Conservation (phyloP, 2,329 filamentous ascomycete genomes). For the Apiospora kogelbergensis region DNA sequence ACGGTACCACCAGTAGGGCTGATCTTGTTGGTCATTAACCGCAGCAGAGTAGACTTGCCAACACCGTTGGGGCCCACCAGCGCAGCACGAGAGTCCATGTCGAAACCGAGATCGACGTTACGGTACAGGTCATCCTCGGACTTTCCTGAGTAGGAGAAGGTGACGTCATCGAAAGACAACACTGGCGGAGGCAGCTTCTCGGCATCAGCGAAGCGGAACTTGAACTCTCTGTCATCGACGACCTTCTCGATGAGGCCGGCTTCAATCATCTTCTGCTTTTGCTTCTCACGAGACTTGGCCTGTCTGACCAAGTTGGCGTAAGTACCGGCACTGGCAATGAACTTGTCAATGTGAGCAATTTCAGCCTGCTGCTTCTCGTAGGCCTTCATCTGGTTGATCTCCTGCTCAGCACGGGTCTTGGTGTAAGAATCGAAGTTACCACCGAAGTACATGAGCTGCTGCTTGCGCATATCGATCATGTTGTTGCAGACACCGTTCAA, state of each 20-base stretch:
- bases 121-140: constrained; percentile 90
- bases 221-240: constrained; percentile 81
- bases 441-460: constrained; percentile 93
- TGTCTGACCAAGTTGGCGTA: constrained; percentile 99
- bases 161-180: constrained; percentile 93
- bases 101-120: constrained; percentile 95
- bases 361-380: constrained; percentile 99
- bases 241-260: constrained; percentile 98
- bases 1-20: constrained; percentile 80
- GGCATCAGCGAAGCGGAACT: constrained; percentile 96
- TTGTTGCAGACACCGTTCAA: constrained; percentile 96
- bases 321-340: constrained; percentile 98
- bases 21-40: constrained; percentile 94
- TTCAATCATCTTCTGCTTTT: constrained; percentile 99
- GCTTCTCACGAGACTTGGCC: constrained; percentile 99
- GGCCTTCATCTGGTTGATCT: constrained; percentile 98
- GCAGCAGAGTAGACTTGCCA: constrained; percentile 94
- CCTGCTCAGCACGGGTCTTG: constrained; percentile 92
- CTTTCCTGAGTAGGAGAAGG: constrained; percentile 95
- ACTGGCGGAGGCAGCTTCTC: constrained; percentile 99
- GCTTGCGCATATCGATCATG: constrained; percentile 97
- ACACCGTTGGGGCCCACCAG: constrained; percentile 99
- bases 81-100: constrained; percentile 98
- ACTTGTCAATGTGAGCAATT: constrained; percentile 99
- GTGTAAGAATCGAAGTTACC: constrained; percentile 99